phyloP scores from a whole-genome alignment of 164 flowering plant genomes.

The Paratinospora sagittata region DNA sequence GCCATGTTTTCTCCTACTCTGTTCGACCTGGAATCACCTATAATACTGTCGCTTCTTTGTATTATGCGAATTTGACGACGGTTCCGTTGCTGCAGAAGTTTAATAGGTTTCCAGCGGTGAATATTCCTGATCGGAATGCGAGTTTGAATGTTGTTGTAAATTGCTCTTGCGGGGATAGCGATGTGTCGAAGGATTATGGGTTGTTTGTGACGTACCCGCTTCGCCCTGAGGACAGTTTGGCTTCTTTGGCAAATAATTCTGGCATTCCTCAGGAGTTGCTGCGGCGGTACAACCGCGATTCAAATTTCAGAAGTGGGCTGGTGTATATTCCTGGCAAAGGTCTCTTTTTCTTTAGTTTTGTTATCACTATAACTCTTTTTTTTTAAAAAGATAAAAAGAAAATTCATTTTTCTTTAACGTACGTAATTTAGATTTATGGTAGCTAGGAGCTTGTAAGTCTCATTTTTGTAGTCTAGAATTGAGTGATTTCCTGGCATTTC shows the following conservation, averaged over 20 bases:
- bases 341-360: not conserved
- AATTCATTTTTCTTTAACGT: not conserved
- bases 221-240: conserved; percentile 26
- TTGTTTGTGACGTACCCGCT: conserved; percentile 49
- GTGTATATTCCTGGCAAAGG: conserved; percentile 36
- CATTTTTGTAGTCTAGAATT: no score
- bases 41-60: conserved; percentile 4
- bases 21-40: conserved; percentile 18
- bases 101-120: conserved; percentile 8
- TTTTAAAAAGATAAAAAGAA: no score
- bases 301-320: conserved; percentile 24
- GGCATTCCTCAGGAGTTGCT: conserved; percentile 17
- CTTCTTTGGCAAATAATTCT: conserved; percentile 17
- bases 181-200: conserved; percentile 32
- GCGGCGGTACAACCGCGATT: conserved; percentile 24
- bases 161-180: conserved; percentile 41
- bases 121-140: conserved; percentile 17
- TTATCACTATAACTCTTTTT: no score
- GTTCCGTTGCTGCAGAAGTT: conserved; percentile 5
- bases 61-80: conserved; percentile 27
- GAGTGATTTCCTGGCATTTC: no score
- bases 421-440: not conserved
- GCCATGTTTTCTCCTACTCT: conserved; percentile 8
- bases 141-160: conserved; percentile 34
- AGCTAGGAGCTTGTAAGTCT: no score